Percentiles rank a stretch among this genome's conserved stretches.
Evolutionary conservation across 1,284 basidiomycete genomes (phyloP).

Genomic region (Mycosarcoma maydis): DNA sequence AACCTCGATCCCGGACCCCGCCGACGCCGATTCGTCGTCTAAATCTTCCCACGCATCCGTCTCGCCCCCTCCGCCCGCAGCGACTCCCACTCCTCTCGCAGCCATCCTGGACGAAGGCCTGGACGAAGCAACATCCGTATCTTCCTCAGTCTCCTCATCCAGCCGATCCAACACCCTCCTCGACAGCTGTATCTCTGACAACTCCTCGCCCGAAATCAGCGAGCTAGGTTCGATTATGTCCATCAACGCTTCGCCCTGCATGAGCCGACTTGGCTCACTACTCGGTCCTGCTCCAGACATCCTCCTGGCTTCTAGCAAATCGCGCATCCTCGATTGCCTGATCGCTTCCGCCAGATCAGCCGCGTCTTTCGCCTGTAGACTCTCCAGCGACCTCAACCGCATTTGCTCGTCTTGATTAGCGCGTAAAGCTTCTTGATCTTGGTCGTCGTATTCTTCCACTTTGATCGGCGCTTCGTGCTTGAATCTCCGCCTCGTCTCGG

Average conservation of each 20-base stretch:
- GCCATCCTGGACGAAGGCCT: constrained; percentile 5
- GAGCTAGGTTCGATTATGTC: constrained; percentile 35
- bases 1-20: constrained; percentile 2
- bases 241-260: constrained; percentile 11
- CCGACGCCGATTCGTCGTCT: constrained; percentile 12
- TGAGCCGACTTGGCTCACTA: background rate
- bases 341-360: constrained; percentile 45
- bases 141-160: constrained; percentile 63
- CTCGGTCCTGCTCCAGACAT: constrained; percentile 49
- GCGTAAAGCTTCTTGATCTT: too few relatives aligned
- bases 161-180: constrained; percentile 54
- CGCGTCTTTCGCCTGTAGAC: constrained; percentile 42
- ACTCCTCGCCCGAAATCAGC: constrained; percentile 29
- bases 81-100: background rate
- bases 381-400: constrained; percentile 38
- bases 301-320: constrained; percentile 40
- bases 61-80: constrained; percentile 12
- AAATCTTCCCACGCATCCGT: constrained; percentile 43
- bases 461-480: constrained; percentile 33
- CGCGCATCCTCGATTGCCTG: constrained; percentile 39
- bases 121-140: constrained; percentile 47
- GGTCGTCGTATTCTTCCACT: constrained; percentile 24
- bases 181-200: constrained; percentile 36
- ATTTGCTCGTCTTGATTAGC: constrained; percentile 11
- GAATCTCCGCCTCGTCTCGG: constrained; percentile 14